Evolutionary conservation across 805 yeast species (phyloP).

Genomic region (Ogataea trehaloabstinens): DNA sequence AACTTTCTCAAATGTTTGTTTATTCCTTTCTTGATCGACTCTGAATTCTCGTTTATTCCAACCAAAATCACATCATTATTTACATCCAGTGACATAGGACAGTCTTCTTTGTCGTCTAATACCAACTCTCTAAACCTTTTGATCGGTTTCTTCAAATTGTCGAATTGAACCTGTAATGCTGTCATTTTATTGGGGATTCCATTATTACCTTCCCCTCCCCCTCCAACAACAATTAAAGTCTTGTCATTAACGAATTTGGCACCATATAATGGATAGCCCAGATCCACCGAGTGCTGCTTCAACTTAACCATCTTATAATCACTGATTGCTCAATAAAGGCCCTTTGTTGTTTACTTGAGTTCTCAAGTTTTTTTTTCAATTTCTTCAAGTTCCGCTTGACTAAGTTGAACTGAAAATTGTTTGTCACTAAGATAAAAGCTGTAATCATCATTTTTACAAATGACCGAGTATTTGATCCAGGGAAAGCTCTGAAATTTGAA

Average conservation of each 20-base stretch:
- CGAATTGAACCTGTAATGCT: slow-evolving; percentile 57
- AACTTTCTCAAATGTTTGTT: slow-evolving; percentile 74
- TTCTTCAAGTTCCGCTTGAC: background rate
- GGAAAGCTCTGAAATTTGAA: slow-evolving; percentile 64
- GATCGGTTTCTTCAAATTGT: slow-evolving; percentile 43
- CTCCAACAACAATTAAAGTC: slow-evolving; percentile 77
- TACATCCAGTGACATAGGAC: slow-evolving; percentile 81
- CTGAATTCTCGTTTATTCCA: slow-evolving; percentile 73
- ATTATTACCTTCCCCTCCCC: slow-evolving; percentile 92
- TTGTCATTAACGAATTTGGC: slow-evolving; percentile 64
- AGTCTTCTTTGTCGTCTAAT: slow-evolving; percentile 62
- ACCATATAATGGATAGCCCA: slow-evolving; percentile 79
- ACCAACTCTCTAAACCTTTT: slow-evolving; percentile 61
- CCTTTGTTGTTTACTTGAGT: background rate
- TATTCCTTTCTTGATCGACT: slow-evolving; percentile 53
- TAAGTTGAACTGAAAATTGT: slow-evolving; percentile 19
- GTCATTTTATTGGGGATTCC: slow-evolving; percentile 85
- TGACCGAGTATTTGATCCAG: slow-evolving; percentile 66
- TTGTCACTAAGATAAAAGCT: slow-evolving; percentile 26
- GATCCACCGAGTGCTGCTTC: slow-evolving; percentile 22
- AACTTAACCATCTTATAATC: slow-evolving; percentile 27
- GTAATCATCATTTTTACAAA: slow-evolving; percentile 32
- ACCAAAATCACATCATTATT: slow-evolving; percentile 53
- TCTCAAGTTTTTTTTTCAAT: slow-evolving; percentile 1
- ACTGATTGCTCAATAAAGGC: too few relatives aligned